Conservation (phyloP, 495 filamentous ascomycete genomes). For the Wilcoxina mikolae region DNA sequence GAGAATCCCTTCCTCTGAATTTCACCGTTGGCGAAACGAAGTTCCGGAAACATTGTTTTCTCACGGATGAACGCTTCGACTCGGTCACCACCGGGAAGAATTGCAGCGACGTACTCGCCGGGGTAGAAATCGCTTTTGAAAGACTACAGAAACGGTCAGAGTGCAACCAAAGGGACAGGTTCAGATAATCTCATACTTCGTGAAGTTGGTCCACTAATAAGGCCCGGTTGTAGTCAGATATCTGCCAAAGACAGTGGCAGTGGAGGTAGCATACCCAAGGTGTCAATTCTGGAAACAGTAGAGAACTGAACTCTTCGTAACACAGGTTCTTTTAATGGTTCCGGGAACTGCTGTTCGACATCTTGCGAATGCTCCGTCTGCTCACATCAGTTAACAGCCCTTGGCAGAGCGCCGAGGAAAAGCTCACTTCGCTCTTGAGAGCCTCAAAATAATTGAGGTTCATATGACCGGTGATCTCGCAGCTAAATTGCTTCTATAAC, state of each 20-base stretch:
- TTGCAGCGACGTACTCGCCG: constrained; percentile 67
- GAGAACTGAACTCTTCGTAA: constrained; percentile 82
- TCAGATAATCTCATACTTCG: constrained; percentile 37
- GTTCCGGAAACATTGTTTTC: constrained; percentile 61
- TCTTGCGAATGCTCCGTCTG: constrained; percentile 74
- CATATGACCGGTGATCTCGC: constrained; percentile 87
- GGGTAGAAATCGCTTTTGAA: constrained; percentile 92
- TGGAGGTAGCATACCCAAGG: constrained; percentile 47
- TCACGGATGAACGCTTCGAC: constrained; percentile 67
- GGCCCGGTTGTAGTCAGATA: constrained; percentile 8
- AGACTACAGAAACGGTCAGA: constrained; percentile 42
- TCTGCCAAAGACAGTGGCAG: not conserved
- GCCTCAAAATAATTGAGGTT: constrained; percentile 90
- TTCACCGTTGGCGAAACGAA: constrained; percentile 32
- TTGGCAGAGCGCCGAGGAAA: not conserved
- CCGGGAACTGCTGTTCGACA: constrained; percentile 81
- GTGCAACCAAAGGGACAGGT: constrained; percentile 34
- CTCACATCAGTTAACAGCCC: not conserved
- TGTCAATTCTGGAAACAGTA: constrained; percentile 78
- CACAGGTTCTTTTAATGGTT: constrained; percentile 79
- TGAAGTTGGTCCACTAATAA: constrained; percentile 48
- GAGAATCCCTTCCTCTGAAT: constrained; percentile 42
- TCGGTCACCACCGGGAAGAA: constrained; percentile 53
- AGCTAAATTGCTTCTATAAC: constrained; percentile 68
- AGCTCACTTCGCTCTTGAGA: constrained; percentile 73